Percentiles rank a stretch among this genome's conserved stretches.
Evolutionary conservation across 75 land plant species (phyloP).

Genomic region (Gnetum montanum): DNA sequence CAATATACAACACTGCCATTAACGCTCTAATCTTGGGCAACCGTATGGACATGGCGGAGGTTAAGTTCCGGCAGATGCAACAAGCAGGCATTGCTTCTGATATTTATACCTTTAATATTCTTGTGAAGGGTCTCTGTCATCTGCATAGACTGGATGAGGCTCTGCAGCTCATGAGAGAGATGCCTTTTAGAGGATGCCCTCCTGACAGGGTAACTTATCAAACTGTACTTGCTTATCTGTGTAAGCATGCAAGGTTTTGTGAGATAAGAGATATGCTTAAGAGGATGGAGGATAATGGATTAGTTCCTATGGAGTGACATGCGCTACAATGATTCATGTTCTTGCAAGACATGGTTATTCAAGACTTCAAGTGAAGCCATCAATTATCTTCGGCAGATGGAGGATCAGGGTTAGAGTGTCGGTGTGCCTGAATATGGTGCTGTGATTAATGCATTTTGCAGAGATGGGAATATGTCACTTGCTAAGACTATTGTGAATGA

Average conservation of each 20-base stretch:
- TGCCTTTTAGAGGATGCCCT: constrained; percentile 43
- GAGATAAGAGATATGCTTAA: constrained; percentile 41
- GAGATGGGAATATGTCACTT: constrained; percentile 31
- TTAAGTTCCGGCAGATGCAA: constrained; percentile 42
- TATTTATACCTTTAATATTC: constrained; percentile 50
- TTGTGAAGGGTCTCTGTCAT: constrained; percentile 65
- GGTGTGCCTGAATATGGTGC: constrained; percentile 48
- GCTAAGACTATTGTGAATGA: constrained; percentile 38
- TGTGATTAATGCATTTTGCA: constrained; percentile 37
- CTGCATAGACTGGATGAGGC: constrained; percentile 40
- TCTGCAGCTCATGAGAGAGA: constrained; percentile 33
- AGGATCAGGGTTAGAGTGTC: constrained; percentile 38
- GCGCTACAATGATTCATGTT: constrained; percentile 40
- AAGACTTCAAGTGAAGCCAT: constrained; percentile 50
- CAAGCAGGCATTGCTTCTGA: constrained; percentile 36
- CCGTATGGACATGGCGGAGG: constrained; percentile 40
- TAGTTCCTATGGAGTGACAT: constrained; percentile 41
- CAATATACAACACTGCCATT: constrained; percentile 42
- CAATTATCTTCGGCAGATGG: constrained; percentile 40
- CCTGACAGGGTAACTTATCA: constrained; percentile 61
- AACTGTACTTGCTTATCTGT: constrained; percentile 49
- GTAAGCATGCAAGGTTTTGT: constrained; percentile 42
- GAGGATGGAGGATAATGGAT: constrained; percentile 31
- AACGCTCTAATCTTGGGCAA: constrained; percentile 48
- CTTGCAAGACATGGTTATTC: constrained; percentile 49